phyloP scores from a whole-genome alignment of 257 asterid genomes.

The Przewalskia tangutica region DNA sequence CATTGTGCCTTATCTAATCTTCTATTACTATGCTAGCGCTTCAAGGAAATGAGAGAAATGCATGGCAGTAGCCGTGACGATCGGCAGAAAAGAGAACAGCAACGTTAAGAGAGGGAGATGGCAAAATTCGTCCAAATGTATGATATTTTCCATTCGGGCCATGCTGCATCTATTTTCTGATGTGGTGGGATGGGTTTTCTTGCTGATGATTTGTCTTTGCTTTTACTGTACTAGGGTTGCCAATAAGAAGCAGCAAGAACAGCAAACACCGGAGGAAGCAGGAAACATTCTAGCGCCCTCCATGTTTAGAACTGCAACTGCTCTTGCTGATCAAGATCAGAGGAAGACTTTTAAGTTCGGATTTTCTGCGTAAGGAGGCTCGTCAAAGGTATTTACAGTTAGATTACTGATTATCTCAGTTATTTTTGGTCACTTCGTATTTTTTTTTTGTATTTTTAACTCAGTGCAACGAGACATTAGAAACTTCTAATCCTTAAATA shows the following conservation, averaged over 20 bases:
- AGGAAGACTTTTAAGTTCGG: constrained; percentile 83
- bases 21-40: constrained; percentile 44
- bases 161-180: neutral
- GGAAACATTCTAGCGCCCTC: constrained; percentile 22
- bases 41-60: constrained; percentile 97
- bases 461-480: neutral
- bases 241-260: constrained; percentile 61
- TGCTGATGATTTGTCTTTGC: neutral
- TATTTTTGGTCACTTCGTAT: neutral
- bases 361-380: constrained; percentile 63
- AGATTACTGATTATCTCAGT: neutral
- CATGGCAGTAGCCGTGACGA: constrained; percentile 98
- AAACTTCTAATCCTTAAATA: neutral
- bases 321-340: constrained; percentile 87
- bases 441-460: neutral
- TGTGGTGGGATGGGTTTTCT: neutral
- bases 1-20: neutral
- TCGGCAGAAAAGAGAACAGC: constrained; percentile 92
- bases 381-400: constrained; percentile 43
- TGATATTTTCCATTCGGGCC: neutral
- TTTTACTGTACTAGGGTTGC: constrained; percentile 48
- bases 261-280: constrained; percentile 50
- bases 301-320: constrained; percentile 48
- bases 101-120: constrained; percentile 87
- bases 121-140: constrained; percentile 86